Base-by-base conservation (phyloP, 495 filamentous ascomycete species). In the Lichenothelia convexa region DNA sequence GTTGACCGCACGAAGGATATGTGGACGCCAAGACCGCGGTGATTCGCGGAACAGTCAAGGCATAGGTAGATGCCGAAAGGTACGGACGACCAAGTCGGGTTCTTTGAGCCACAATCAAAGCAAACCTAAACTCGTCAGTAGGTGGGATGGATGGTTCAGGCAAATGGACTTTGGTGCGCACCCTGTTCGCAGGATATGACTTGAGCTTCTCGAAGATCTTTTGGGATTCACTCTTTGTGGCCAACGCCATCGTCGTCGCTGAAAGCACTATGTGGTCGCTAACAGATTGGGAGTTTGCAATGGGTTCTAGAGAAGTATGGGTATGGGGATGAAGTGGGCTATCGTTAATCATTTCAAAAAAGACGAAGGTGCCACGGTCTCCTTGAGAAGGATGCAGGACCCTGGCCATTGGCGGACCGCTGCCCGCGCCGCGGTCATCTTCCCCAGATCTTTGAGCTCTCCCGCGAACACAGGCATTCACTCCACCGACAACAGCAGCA, bases 191-290 rank as follows among this genome's bases (percentile, higher is more conserved):
- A 43, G 77, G 71, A 57, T 93, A 91, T 33, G 75, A 62, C 64
- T 87, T 91, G 56, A 95, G 65, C 67, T 93, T 94, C 73, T 92
- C 83, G 61, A 97, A 97, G 54, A 95, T 81, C 62, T 85, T 86
- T 59, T 91, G 80, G 56, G 85, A 92, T 63, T 93, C 68, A 52
- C 85, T 74, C 70, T 95, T 97, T 21, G 82, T 76, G 54, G 89
- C 89, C 59, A 65, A 67, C 55, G 72, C 80, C 86, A 94, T 84
- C 29, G 50, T 73, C 63, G 39, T 40, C 17, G 45, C 9, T 43
- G 35, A n/a, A n/a, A n/a, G n/a, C n/a, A n/a, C n/a, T n/a, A n/a
- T n/a, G n/a, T n/a, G n/a, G n/a, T n/a, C n/a, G n/a, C n/a, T n/a
- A n/a, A n/a, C n/a, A n/a, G n/a, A n/a, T n/a, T n/a, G n/a, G n/a